phyloP scores from a whole-genome alignment of 2,329 filamentous ascomycete species.

The Aspergillaceae sp. region DNA sequence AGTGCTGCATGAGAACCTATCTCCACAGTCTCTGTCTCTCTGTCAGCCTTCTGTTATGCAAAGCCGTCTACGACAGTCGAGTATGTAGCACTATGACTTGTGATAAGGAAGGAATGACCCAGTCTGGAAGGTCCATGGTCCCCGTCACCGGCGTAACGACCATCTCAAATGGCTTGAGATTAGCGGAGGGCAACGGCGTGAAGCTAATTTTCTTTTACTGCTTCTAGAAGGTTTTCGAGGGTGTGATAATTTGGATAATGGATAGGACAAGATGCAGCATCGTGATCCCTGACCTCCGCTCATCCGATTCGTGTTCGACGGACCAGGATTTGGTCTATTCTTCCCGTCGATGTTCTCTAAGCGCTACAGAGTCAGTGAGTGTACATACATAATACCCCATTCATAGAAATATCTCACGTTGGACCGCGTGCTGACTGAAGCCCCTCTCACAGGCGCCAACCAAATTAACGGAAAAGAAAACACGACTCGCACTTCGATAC shows the following conservation, averaged over 20 bases:
- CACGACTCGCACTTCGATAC: no score
- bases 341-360: background rate
- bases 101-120: background rate
- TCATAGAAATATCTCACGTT: constrained; percentile 14
- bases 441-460: background rate
- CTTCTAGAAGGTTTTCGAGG: constrained; percentile 1
- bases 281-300: background rate
- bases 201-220: constrained; percentile 26
- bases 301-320: constrained; percentile 1
- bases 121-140: background rate
- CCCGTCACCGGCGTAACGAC: constrained; percentile 9
- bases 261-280: background rate
- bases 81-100: no score
- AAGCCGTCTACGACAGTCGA: no score
- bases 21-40: no score
- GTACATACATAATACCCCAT: no score
- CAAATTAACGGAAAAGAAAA: background rate
- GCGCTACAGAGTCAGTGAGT: constrained; percentile 1
- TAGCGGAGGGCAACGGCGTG: constrained; percentile 17
- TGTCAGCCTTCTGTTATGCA: no score
- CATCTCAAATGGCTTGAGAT: constrained; percentile 16
- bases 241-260: background rate
- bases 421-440: constrained; percentile 8
- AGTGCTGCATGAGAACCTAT: background rate
- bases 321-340: constrained; percentile 5